Conservation (phyloP, 345 rosid species). For the Ailanthus altissimus region DNA sequence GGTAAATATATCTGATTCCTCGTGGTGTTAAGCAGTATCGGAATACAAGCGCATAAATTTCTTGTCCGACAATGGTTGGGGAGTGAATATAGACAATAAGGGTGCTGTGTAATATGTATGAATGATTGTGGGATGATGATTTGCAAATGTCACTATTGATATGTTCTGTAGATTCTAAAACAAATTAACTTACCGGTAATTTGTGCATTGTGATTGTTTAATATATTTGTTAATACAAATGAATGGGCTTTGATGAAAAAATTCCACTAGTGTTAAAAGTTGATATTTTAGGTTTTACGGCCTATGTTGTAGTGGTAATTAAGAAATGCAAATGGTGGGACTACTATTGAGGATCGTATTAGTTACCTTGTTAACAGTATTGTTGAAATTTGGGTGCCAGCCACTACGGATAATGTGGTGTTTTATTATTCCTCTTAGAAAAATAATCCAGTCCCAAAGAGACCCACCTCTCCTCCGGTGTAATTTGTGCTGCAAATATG, state of each 20-base stretch:
- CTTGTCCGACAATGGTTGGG: background rate
- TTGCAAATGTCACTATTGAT: background rate
- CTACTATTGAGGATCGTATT: background rate
- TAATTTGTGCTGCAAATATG: too few species aligned
- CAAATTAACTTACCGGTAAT: conserved; percentile 3
- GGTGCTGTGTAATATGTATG: background rate
- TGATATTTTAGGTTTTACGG: background rate
- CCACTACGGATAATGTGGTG: too few species aligned
- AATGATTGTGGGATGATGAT: background rate
- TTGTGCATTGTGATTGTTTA: background rate
- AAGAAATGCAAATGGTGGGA: background rate
- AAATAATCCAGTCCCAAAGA: too few species aligned
- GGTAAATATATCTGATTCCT: conserved; percentile 12
- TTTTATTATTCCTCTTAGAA: too few species aligned
- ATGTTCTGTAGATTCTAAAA: conserved; percentile 5
- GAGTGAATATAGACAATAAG: background rate
- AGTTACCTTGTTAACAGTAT: background rate
- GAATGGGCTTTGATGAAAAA: background rate
- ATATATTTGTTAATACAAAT: conserved; percentile 17
- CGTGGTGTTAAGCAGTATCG: background rate
- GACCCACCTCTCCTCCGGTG: too few species aligned
- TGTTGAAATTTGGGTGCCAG: too few species aligned
- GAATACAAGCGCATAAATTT: background rate
- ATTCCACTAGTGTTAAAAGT: background rate
- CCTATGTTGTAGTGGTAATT: background rate